Conservation (phyloP, 805 yeast genomes). For the Wickerhamiella shivajii region DNA sequence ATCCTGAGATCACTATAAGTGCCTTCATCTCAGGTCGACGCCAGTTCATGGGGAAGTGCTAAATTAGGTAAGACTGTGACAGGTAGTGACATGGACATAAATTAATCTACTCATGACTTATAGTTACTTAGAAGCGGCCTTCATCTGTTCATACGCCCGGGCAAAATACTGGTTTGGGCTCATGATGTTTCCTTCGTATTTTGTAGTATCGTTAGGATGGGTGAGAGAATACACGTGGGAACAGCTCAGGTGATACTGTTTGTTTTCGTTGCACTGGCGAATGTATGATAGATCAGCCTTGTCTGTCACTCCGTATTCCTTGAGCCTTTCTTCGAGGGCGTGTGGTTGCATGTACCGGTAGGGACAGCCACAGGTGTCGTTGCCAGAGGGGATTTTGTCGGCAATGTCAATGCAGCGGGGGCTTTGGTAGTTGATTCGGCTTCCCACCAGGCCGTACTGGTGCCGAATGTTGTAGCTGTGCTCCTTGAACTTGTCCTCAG, state of each 20-base stretch:
- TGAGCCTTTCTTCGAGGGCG: slow-evolving; percentile 39
- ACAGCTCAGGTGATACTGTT: slow-evolving; percentile 75
- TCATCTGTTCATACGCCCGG: slow-evolving; percentile 2
- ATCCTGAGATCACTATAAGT: slow-evolving; percentile 9
- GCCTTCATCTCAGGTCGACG: no score
- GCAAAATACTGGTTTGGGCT: slow-evolving; percentile 77
- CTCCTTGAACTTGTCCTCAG: slow-evolving; percentile 70
- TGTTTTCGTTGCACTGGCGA: slow-evolving; percentile 48
- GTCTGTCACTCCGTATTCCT: slow-evolving; percentile 51
- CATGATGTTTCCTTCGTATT: slow-evolving; percentile 39
- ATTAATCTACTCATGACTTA: no score
- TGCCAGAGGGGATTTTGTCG: slow-evolving; percentile 50
- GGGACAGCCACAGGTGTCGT: slow-evolving; percentile 87
- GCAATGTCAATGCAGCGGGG: slow-evolving; percentile 71
- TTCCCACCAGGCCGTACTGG: slow-evolving; percentile 84
- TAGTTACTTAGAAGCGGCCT: no score
- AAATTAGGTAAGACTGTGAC: no score
- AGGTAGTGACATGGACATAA: no score
- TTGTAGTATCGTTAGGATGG: slow-evolving; percentile 27
- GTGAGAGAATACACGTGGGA: slow-evolving; percentile 74
- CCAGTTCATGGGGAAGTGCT: no score
- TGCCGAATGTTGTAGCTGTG: slow-evolving; percentile 81
- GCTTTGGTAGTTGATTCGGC: slow-evolving; percentile 70
- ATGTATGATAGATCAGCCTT: slow-evolving; percentile 41
- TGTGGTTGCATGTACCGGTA: slow-evolving; percentile 65